Conservation (phyloP, 1,139 yeast species). For the Lodderomyces margitis region DNA sequence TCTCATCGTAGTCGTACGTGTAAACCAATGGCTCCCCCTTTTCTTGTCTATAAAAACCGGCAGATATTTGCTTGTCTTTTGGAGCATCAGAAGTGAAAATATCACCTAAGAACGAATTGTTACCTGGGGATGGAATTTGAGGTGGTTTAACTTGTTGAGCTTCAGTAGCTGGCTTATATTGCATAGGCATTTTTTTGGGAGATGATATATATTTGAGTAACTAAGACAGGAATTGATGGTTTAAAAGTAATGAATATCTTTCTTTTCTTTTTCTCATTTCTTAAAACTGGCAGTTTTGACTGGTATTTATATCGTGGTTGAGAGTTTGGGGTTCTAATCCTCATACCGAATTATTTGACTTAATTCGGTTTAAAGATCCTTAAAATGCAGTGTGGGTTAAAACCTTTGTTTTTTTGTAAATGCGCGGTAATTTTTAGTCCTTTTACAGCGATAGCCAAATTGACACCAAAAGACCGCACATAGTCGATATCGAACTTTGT, state of each 20-base stretch:
- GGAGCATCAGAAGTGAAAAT: constrained; percentile 58
- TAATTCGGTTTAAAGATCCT: constrained; percentile 2
- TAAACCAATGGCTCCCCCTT: constrained; percentile 65
- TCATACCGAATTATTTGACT: neutral
- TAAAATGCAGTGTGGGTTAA: neutral
- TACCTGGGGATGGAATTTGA: constrained; percentile 53
- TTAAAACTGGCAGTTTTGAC: neutral
- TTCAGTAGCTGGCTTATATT: constrained; percentile 51
- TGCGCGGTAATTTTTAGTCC: neutral
- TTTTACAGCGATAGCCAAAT: too few species aligned
- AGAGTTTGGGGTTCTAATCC: neutral
- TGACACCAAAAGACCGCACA: too few species aligned
- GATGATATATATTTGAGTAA: too few species aligned
- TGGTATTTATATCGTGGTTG: neutral
- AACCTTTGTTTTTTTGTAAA: neutral
- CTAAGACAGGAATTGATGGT: too few species aligned
- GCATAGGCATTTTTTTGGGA: constrained; percentile 39
- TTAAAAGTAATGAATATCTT: too few species aligned
- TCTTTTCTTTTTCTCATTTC: too few species aligned
- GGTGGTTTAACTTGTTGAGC: constrained; percentile 59
- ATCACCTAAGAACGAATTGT: constrained; percentile 68
- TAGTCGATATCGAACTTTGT: too few species aligned
- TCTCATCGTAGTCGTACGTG: constrained; percentile 65
- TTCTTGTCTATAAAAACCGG: constrained; percentile 70
- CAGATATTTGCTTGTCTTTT: constrained; percentile 54